phyloP scores from a whole-genome alignment of 192 early-diverging fungal species.

The Coemansia sp. region DNA sequence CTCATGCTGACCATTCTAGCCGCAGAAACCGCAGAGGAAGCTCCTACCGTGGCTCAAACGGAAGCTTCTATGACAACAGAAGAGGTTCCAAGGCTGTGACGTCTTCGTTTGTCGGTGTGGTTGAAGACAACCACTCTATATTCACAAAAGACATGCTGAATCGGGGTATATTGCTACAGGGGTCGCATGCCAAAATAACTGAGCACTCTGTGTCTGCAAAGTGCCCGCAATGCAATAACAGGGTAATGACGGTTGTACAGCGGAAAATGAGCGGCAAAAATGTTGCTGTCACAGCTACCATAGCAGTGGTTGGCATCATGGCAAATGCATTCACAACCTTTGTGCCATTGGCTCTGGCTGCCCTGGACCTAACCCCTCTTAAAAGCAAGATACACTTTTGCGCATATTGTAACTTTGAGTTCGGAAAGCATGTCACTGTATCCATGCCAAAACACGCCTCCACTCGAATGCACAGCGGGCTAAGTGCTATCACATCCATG shows the following conservation, averaged over 20 bases:
- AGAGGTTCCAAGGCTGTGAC: slow-evolving; percentile 5
- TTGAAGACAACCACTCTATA: slow-evolving; percentile 35
- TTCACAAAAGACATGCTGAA: slow-evolving; percentile 25
- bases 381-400: slow-evolving; percentile 52
- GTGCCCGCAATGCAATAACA: slow-evolving; percentile 35
- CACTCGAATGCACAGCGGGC: background rate
- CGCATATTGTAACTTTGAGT: slow-evolving; percentile 45
- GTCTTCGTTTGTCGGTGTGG: slow-evolving; percentile 27
- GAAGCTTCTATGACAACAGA: background rate
- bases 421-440: slow-evolving; percentile 48
- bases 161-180: slow-evolving; percentile 27
- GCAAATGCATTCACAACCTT: slow-evolving; percentile 37
- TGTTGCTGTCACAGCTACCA: slow-evolving; percentile 37
- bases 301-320: slow-evolving; percentile 38
- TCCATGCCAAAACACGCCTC: slow-evolving; percentile 22
- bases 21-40: background rate
- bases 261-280: slow-evolving; percentile 46
- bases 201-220: slow-evolving; percentile 26
- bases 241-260: slow-evolving; percentile 38
- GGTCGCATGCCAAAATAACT: slow-evolving; percentile 28
- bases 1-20: background rate
- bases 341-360: slow-evolving; percentile 48
- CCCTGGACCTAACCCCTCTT: slow-evolving; percentile 37
- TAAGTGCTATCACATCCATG: background rate
- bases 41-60: background rate